phyloP scores from a whole-genome alignment of 2,329 filamentous ascomycete species.

The Alternaria tenuissima region DNA sequence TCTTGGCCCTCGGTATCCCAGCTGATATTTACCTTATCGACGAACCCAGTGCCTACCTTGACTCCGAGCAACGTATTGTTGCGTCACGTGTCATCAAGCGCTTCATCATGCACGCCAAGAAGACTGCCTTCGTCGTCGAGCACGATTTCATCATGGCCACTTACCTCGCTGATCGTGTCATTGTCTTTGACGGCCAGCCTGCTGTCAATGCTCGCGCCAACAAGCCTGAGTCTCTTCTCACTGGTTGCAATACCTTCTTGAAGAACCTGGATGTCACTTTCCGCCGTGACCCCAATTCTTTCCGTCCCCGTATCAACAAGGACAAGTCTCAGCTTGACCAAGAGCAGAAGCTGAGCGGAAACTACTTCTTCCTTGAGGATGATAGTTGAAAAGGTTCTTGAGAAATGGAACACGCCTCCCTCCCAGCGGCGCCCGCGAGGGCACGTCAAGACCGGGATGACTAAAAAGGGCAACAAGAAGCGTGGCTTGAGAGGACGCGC shows the following conservation, averaged over 20 bases:
- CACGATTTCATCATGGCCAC: constrained; percentile 99
- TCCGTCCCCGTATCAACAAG: constrained; percentile 98
- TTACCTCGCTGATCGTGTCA: constrained; percentile 88
- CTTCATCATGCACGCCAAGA: constrained; percentile 99
- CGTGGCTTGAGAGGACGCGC: constrained; percentile 38
- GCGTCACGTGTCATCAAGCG: constrained; percentile 98
- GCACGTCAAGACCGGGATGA: constrained; percentile 53
- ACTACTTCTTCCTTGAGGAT: constrained; percentile 99
- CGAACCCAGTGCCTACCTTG: constrained; percentile 84
- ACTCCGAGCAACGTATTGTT: constrained; percentile 98
- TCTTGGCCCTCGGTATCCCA: constrained; percentile 92
- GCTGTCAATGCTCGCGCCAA: constrained; percentile 89
- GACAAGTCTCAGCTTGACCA: constrained; percentile 93
- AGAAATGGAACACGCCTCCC: constrained; percentile 53
- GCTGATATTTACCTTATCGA: constrained; percentile 99
- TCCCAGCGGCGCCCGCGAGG: constrained; percentile 47
- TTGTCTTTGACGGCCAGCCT: constrained; percentile 96
- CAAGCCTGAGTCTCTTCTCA: constrained; percentile 87
- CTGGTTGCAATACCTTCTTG: constrained; percentile 95
- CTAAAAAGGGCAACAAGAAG: constrained; percentile 49
- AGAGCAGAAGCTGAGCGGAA: constrained; percentile 92
- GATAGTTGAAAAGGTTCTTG: constrained; percentile 73
- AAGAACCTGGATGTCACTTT: constrained; percentile 98
- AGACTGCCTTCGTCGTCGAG: constrained; percentile 98
- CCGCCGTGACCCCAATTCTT: constrained; percentile 96